phyloP scores from a whole-genome alignment of 257 asterid genomes.

The Ilex aquifolium region DNA sequence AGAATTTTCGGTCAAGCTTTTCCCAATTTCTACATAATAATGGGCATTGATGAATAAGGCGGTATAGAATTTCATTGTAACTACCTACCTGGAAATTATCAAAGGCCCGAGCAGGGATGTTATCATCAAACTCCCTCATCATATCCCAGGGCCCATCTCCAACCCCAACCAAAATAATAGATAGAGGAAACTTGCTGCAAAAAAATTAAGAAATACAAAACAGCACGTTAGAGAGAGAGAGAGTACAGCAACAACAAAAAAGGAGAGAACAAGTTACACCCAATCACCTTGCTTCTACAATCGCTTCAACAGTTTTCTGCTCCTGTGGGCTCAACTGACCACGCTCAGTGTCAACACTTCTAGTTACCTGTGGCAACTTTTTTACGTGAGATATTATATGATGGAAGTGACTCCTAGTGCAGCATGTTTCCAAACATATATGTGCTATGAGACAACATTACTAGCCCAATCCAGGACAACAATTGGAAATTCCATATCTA shows the following conservation, averaged over 20 bases:
- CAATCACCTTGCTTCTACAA: slow-evolving; percentile 78
- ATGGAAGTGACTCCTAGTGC: too few species aligned
- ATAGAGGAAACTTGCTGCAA: slow-evolving; percentile 83
- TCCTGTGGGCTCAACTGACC: slow-evolving; percentile 94
- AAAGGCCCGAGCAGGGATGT: slow-evolving; percentile 87
- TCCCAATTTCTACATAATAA: background rate
- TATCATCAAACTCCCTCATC: slow-evolving; percentile 97
- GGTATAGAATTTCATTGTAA: background rate
- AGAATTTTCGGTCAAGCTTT: background rate
- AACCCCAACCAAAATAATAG: slow-evolving; percentile 91
- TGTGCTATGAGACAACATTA: too few species aligned
- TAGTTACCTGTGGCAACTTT: slow-evolving; percentile 59
- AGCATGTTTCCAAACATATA: too few species aligned
- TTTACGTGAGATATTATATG: background rate
- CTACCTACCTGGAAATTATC: slow-evolving; percentile 87
- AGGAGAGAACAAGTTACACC: slow-evolving; percentile 3
- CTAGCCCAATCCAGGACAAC: too few species aligned
- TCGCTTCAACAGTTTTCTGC: slow-evolving; percentile 85
- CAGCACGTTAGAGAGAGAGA: slow-evolving; percentile 3
- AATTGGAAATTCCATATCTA: too few species aligned
- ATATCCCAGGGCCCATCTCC: slow-evolving; percentile 99
- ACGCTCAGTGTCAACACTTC: slow-evolving; percentile 79
- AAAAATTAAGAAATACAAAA: slow-evolving; percentile 12
- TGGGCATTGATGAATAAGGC: background rate
- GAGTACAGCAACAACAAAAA: slow-evolving; percentile 1